Percentiles rank a stretch among this genome's conserved stretches.
phyloP scores from a whole-genome alignment of 208 protist genomes.

The Angomonas ambiguus region DNA sequence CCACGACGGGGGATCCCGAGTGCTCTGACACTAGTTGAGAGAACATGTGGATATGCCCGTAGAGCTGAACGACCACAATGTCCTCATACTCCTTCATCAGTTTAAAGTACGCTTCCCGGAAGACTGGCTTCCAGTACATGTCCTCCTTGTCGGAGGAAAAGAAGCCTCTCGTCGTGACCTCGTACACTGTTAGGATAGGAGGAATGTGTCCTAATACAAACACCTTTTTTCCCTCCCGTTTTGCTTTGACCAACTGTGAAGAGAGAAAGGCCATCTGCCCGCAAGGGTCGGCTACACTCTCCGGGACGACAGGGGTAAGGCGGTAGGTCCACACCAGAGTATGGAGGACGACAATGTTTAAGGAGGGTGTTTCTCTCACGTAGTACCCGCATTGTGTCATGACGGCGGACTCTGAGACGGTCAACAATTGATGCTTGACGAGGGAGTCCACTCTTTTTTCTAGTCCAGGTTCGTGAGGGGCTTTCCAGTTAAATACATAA shows the following conservation, averaged over 20 bases:
- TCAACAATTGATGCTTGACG: conserved; percentile 23
- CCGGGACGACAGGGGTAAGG: conserved; percentile 29
- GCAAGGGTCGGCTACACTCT: conserved; percentile 53
- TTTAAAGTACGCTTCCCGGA: conserved; percentile 35
- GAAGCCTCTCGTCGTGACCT: conserved; percentile 22
- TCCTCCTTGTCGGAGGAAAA: conserved; percentile 27
- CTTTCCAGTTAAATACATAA: conserved; percentile 49
- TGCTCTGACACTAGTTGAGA: conserved; percentile 22
- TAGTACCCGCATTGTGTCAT: conserved; percentile 70
- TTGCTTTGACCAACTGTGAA: conserved; percentile 29
- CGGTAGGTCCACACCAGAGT: conserved; percentile 62
- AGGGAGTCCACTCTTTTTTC: conserved; percentile 24
- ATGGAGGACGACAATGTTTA: conserved; percentile 66
- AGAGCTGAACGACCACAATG: conserved; percentile 51
- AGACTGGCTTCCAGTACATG: conserved; percentile 69
- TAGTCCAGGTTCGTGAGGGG: conserved; percentile 11
- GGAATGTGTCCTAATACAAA: conserved; percentile 83
- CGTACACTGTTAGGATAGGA: conserved; percentile 44
- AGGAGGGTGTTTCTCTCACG: conserved; percentile 14
- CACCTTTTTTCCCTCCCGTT: conserved; percentile 33
- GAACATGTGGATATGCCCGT: conserved; percentile 75
- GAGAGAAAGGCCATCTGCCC: conserved; percentile 65
- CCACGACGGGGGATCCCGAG: conserved; percentile 26
- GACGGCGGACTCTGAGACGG: conserved; percentile 14
- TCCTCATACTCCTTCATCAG: conserved; percentile 47